phyloP scores from a whole-genome alignment of 345 rosid genomes.

The Excoecaria agallocha region DNA sequence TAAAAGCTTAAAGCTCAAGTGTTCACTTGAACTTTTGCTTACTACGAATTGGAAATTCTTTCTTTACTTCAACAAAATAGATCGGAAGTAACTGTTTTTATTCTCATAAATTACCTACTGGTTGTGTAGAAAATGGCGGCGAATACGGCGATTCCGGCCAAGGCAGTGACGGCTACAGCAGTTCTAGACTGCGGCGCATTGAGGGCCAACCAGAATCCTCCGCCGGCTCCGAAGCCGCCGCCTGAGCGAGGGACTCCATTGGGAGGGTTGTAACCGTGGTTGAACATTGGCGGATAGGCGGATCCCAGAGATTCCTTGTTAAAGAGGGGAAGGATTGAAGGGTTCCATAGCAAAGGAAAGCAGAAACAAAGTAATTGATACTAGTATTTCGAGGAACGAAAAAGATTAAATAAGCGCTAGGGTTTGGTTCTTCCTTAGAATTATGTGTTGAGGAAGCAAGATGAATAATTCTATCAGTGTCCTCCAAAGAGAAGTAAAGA shows the following conservation, averaged over 20 bases:
- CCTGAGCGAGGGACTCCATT: constrained; percentile 38
- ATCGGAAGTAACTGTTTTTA: too few relatives aligned
- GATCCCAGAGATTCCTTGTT: neutral
- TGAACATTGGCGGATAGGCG: constrained; percentile 22
- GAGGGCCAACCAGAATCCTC: constrained; percentile 41
- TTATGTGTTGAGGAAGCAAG: too few relatives aligned
- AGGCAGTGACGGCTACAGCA: constrained; percentile 40
- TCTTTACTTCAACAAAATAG: neutral
- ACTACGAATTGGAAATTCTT: too few relatives aligned
- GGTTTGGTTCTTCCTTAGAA: too few relatives aligned
- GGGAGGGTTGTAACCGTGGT: constrained; percentile 14
- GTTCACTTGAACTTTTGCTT: too few relatives aligned
- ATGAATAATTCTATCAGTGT: too few relatives aligned
- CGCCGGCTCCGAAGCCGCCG: constrained; percentile 26
- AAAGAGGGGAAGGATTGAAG: neutral
- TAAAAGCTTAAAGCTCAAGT: too few relatives aligned
- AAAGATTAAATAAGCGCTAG: too few relatives aligned
- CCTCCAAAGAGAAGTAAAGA: too few relatives aligned
- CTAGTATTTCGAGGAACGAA: neutral
- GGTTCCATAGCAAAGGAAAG: neutral
- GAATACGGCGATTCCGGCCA: constrained; percentile 40
- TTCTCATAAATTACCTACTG: constrained; percentile 31
- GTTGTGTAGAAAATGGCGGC: constrained; percentile 46
- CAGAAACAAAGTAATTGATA: neutral
- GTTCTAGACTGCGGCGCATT: constrained; percentile 24